These are phyloP conservation scores for Fusarium palustre DNA, from an alignment of 2,329 filamentous ascomycete species.

Conservation along the genomic window DNA sequence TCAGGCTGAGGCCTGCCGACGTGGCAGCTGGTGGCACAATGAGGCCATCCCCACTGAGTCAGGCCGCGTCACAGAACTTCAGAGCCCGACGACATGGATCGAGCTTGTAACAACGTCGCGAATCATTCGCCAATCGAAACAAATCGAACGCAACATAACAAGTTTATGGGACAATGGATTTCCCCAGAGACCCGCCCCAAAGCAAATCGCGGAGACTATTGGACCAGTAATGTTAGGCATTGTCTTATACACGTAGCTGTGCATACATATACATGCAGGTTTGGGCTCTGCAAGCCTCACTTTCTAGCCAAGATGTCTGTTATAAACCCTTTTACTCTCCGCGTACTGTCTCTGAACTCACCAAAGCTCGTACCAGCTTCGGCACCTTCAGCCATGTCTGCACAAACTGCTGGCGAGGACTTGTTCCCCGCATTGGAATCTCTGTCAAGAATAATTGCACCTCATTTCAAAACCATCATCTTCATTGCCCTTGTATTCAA, in stretches of 20 bases:
- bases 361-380: neutral
- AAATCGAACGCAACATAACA: neutral
- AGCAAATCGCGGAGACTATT: neutral
- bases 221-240: slow-evolving; percentile 2
- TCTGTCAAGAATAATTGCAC: slow-evolving; percentile 17
- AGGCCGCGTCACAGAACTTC: slow-evolving; percentile 19
- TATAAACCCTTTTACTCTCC: neutral
- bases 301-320: accelerated
- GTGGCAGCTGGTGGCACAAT: slow-evolving; percentile 23
- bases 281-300: slow-evolving; percentile 12
- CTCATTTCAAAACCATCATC: slow-evolving; percentile 26
- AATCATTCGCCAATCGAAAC: neutral
- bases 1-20: slow-evolving; percentile 4
- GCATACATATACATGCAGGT: slow-evolving; percentile 17
- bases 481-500: slow-evolving; percentile 24
- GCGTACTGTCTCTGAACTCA: accelerated
- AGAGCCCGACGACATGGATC: slow-evolving; percentile 14
- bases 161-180: neutral
- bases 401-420: slow-evolving; percentile 24
- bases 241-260: slow-evolving; percentile 17
- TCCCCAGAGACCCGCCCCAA: neutral
- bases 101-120: neutral
- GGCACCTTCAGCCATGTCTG: slow-evolving; percentile 12
- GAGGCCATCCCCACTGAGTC: slow-evolving; percentile 28
- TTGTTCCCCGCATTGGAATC: slow-evolving; percentile 32